Percentiles rank a stretch among this genome's conserved stretches.
phyloP scores from a whole-genome alignment of 2,329 filamentous ascomycete species.

The Stachybotrys chlorohalonatus region DNA sequence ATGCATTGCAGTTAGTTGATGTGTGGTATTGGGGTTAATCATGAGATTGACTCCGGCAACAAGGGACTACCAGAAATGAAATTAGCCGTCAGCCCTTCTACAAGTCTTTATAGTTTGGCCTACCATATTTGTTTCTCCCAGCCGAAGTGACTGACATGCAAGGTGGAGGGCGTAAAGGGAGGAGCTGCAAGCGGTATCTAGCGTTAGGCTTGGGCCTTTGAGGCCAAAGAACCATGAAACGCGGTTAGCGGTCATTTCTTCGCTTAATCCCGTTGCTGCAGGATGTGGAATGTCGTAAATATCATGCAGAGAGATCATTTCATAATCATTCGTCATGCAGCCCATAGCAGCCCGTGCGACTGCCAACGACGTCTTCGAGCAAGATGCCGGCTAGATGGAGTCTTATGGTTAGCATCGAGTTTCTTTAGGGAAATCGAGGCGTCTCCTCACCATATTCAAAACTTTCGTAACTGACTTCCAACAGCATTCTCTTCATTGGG shows the following conservation, averaged over 20 bases:
- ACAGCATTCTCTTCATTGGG: conserved; percentile 23
- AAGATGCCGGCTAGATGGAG: no score
- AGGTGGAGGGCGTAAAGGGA: conserved; percentile 8
- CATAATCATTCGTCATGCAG: no score
- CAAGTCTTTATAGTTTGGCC: no score
- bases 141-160: conserved; percentile 22
- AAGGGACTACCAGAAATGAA: conserved; percentile 4
- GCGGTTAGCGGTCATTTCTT: conserved; percentile 27
- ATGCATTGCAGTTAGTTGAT: conserved; percentile 3
- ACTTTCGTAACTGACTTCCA: conserved; percentile 23
- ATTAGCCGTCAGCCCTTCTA: no score
- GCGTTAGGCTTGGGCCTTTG: conserved; percentile 7
- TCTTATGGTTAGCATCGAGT: no score
- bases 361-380: no score
- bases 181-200: conserved; percentile 11
- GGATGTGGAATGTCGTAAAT: no score
- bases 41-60: conserved; percentile 11
- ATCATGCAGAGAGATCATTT: no score
- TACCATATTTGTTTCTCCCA: conserved; percentile 27
- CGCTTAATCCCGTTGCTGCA: conserved; percentile 19
- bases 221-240: conserved; percentile 26
- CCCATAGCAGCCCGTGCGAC: no score
- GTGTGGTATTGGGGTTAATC: conserved; percentile 11
- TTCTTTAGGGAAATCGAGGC: neutral
- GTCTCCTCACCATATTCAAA: conserved; percentile 15